Conservation (phyloP, 495 filamentous ascomycete species). For the Aspergillus leporis region DNA sequence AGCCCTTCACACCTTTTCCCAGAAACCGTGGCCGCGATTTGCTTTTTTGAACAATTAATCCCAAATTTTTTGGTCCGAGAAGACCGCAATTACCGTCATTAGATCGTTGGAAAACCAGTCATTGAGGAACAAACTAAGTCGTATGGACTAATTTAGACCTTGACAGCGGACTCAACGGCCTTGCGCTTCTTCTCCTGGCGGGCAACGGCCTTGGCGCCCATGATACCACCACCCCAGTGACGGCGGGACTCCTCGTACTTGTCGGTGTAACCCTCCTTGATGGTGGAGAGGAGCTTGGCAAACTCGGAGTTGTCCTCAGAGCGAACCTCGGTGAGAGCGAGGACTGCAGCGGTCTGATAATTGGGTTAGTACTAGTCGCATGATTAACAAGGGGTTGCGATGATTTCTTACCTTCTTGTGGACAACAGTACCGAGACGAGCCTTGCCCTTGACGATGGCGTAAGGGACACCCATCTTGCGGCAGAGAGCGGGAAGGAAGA, state of each 20-base stretch:
- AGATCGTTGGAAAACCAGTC: slow-evolving; percentile 18
- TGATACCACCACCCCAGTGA: slow-evolving; percentile 99
- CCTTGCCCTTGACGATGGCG: slow-evolving; percentile 99
- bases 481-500: slow-evolving; percentile 98
- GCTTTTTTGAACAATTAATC: slow-evolving; percentile 13
- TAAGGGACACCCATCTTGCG: slow-evolving; percentile 99
- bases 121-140: slow-evolving; percentile 7
- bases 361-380: background rate
- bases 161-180: slow-evolving; percentile 88
- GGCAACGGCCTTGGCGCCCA: slow-evolving; percentile 95
- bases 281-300: slow-evolving; percentile 88
- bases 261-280: slow-evolving; percentile 98
- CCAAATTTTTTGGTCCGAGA: slow-evolving; percentile 22
- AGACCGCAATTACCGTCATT: slow-evolving; percentile 22
- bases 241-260: slow-evolving; percentile 91
- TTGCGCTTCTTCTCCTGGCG: slow-evolving; percentile 95
- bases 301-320: slow-evolving; percentile 97
- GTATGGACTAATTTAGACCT: slow-evolving; percentile 67
- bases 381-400: background rate
- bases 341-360: slow-evolving; percentile 84
- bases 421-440: slow-evolving; percentile 95
- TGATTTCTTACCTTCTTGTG: slow-evolving; percentile 85
- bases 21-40: slow-evolving; percentile 4
- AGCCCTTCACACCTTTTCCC: slow-evolving; percentile 1
- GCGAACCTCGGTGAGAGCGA: slow-evolving; percentile 94